Base-by-base conservation (phyloP, 2,329 filamentous ascomycete species). In the Alternaria sp. region DNA sequence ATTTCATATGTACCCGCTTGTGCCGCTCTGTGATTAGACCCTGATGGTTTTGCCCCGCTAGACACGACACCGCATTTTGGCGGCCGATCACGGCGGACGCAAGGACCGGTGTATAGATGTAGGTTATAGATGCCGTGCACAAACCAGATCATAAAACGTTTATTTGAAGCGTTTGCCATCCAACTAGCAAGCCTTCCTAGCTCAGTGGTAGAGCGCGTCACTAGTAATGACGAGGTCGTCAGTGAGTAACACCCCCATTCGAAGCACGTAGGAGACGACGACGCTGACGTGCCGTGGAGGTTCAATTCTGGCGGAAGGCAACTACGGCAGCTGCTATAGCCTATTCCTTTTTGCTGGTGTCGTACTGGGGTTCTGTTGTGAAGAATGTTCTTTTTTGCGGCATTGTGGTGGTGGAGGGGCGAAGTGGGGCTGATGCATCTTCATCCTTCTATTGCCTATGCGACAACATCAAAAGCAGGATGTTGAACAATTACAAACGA, bases 211-310 rank as follows among this genome's bases (percentile, higher is more conserved):
- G 73, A 78, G 76, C 76, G 76, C 73, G 74, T 76, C 75, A 78
- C 76, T 78, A 78, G 76, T 78, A 78, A 78, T 78, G 76, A 76
- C 74, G 73, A 78, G 76, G 74, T 77, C 76, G 71, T 72, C 72
- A 73, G 76, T 40, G 36, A 40, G 36, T 40, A 40, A 6, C 36
- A 40, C 36, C 36, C 36, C 15, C n/a, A 40, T 40, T 40, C 36
- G 36, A 40, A 40, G 15, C n/a, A 17, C 36, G 2, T 0, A 17
- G 36, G n/a, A 40, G 36, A 40, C 36, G 9, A n/a, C 30, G 32
- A 40, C 15, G 36, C 36, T 40, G 36, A 40, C 36, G 15, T 40
- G 36, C 36, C 15, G 15, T 40, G 8, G 17, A 40, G 36, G 36
- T 78, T 78, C 76, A 72, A 78, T 77, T 78, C 76, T 73, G 73